A percentile compares a stretch with the other conserved stretches of the same genome.
Conservation (phyloP, 108 stramenopile species). For the Chaetoceros muelleri region DNA sequence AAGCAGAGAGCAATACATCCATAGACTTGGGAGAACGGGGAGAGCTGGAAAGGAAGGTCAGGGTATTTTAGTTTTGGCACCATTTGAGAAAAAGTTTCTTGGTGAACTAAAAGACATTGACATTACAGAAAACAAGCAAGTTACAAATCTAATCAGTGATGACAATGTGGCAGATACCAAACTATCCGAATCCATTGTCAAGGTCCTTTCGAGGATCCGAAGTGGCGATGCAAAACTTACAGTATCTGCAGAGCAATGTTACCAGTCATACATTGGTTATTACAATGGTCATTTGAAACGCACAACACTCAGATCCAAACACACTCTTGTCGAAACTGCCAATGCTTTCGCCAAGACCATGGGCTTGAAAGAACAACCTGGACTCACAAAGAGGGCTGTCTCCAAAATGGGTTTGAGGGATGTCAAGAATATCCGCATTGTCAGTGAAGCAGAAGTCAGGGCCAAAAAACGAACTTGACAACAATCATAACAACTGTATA, state of each 20-base stretch:
- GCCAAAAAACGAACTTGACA: too few species aligned
- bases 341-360: slow-evolving; percentile 32
- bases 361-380: slow-evolving; percentile 53
- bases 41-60: slow-evolving; percentile 71
- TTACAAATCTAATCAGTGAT: slow-evolving; percentile 8
- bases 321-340: slow-evolving; percentile 34
- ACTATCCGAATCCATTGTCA: not conserved
- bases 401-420: slow-evolving; percentile 86
- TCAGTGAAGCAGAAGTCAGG: not conserved
- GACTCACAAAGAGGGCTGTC: slow-evolving; percentile 58
- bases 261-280: slow-evolving; percentile 78
- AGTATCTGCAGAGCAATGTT: slow-evolving; percentile 30
- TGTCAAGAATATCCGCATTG: slow-evolving; percentile 3
- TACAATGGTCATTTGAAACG: slow-evolving; percentile 63
- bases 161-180: not conserved
- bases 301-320: slow-evolving; percentile 27
- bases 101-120: slow-evolving; percentile 18
- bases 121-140: slow-evolving; percentile 9
- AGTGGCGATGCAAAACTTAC: slow-evolving; percentile 2
- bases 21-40: slow-evolving; percentile 94
- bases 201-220: not conserved
- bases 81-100: slow-evolving; percentile 29
- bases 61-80: slow-evolving; percentile 52
- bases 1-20: slow-evolving; percentile 80
- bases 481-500: too few species aligned